Evolutionary conservation across 495 filamentous ascomycete genomes (phyloP).

Genomic region (Lindgomyces ingoldianus): DNA sequence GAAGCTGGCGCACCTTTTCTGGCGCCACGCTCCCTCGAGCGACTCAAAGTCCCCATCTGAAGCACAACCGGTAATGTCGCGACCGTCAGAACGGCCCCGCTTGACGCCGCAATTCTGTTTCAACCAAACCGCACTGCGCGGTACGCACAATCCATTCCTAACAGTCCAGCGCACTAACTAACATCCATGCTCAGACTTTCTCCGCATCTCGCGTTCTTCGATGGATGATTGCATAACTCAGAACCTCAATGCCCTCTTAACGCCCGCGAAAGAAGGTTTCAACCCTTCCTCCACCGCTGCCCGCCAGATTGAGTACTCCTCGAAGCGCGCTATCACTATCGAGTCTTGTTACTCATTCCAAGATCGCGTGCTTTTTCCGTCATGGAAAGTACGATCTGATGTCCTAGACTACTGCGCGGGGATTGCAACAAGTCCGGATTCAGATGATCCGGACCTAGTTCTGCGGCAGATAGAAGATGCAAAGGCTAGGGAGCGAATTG

Average conservation of each 20-base stretch:
- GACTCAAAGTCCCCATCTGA: slow-evolving; percentile 1
- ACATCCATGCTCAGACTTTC: slow-evolving; percentile 68
- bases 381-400: slow-evolving; percentile 83
- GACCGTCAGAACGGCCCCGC: slow-evolving; percentile 58
- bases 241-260: slow-evolving; percentile 86
- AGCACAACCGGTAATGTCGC: slow-evolving; percentile 56
- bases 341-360: slow-evolving; percentile 70
- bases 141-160: slow-evolving; percentile 48
- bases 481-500: slow-evolving; percentile 69
- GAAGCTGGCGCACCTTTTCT: slow-evolving; percentile 40
- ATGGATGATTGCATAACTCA: slow-evolving; percentile 94
- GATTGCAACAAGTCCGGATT: slow-evolving; percentile 85
- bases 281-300: slow-evolving; percentile 75
- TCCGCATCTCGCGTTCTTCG: slow-evolving; percentile 79
- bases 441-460: slow-evolving; percentile 78
- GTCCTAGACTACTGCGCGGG: slow-evolving; percentile 86
- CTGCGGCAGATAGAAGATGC: slow-evolving; percentile 69
- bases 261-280: slow-evolving; percentile 70
- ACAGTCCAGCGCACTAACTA: slow-evolving; percentile 20
- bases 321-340: slow-evolving; percentile 55
- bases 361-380: slow-evolving; percentile 76
- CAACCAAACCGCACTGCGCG: slow-evolving; percentile 78
- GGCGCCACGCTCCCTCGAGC: slow-evolving; percentile 30
- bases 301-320: slow-evolving; percentile 48
- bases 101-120: slow-evolving; percentile 94